phyloP scores from a whole-genome alignment of 768 basidiomycete species.

The Leccinum broughii region DNA sequence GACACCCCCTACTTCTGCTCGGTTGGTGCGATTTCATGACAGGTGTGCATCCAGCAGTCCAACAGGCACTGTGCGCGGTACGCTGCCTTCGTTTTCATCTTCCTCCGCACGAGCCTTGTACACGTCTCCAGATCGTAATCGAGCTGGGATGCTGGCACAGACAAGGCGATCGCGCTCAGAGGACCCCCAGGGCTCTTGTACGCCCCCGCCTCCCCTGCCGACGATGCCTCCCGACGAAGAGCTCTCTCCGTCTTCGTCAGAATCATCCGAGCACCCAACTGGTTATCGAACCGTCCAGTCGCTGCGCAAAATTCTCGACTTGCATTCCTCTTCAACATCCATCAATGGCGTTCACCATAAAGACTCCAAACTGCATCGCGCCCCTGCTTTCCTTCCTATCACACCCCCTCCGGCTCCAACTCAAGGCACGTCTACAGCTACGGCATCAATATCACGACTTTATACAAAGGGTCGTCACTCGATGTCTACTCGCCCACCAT shows the following conservation, averaged over 20 bases:
- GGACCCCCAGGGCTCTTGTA: constrained; percentile 28
- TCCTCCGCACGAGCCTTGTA: constrained; percentile 13
- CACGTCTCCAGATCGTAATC: constrained; percentile 18
- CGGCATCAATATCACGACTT: constrained; percentile 76
- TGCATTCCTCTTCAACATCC: constrained; percentile 39
- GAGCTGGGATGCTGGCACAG: constrained; percentile 9
- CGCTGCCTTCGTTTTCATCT: constrained; percentile 15
- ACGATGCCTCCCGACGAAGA: constrained; percentile 65
- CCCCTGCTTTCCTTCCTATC: constrained; percentile 36
- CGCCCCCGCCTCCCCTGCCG: constrained; percentile 30
- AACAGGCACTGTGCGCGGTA: constrained; percentile 27
- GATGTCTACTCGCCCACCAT: constrained; percentile 62
- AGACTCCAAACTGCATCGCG: constrained; percentile 12
- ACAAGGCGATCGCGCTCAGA: constrained; percentile 30
- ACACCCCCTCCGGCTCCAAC: constrained; percentile 51
- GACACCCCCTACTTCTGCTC: constrained; percentile 24
- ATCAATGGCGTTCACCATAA: constrained; percentile 18
- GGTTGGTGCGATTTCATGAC: constrained; percentile 34
- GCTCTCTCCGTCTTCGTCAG: constrained; percentile 48
- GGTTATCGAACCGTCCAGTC: constrained; percentile 66
- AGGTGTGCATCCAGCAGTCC: constrained; percentile 37
- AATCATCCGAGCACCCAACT: constrained; percentile 49
- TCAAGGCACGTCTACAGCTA: constrained; percentile 70
- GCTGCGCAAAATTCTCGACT: constrained; percentile 69
- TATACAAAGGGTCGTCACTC: constrained; percentile 63